Evolutionary conservation across 176 grass and related monocot genomes (phyloP).

Genomic region (Eragrostis curvula): DNA sequence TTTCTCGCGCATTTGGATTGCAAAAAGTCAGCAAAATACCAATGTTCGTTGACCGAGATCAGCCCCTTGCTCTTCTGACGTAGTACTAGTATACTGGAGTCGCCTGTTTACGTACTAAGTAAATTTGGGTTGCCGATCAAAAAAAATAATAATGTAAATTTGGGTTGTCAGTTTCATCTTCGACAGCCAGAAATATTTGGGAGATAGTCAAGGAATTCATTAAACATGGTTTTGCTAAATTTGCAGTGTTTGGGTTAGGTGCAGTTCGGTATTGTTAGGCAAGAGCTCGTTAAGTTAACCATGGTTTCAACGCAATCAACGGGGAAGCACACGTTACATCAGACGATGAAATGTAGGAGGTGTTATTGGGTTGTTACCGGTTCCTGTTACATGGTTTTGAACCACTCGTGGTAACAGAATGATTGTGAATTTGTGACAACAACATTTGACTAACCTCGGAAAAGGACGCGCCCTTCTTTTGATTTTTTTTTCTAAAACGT

Average conservation of each 20-base stretch:
- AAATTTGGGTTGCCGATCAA: no score
- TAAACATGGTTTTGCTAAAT: neutral
- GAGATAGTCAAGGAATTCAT: no score
- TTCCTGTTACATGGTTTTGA: neutral
- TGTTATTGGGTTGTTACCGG: neutral
- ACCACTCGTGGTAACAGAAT: neutral
- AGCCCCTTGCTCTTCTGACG: no score
- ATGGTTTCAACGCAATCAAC: slow-evolving; percentile 23
- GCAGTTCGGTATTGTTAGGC: slow-evolving; percentile 3
- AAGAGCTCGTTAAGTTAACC: neutral
- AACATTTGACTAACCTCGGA: neutral
- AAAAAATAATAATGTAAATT: no score
- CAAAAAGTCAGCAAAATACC: slow-evolving; percentile 20
- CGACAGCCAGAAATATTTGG: no score
- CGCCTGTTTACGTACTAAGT: no score
- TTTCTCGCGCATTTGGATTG: neutral
- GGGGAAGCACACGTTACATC: neutral
- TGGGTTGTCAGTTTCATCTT: no score
- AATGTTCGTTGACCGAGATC: neutral
- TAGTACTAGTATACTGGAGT: no score
- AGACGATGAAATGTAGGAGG: neutral
- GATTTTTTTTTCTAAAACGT: neutral
- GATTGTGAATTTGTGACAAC: neutral
- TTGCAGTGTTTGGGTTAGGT: neutral
- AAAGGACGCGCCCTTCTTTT: neutral